phyloP scores from a whole-genome alignment of 164 flowering plant species.

The Umbellularia californica region DNA sequence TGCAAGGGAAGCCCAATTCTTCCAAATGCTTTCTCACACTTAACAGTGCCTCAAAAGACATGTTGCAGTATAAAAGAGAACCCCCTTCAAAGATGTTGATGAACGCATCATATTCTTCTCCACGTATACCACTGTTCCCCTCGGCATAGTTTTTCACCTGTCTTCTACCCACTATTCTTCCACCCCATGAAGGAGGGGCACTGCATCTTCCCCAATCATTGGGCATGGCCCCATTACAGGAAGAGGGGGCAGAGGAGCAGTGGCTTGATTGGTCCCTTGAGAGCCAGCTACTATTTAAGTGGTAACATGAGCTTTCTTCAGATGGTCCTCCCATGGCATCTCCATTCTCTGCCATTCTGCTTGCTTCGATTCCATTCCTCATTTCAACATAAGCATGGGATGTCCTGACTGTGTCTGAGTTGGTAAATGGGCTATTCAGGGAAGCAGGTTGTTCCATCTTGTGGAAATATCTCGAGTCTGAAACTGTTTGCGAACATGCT shows the following conservation, averaged over 20 bases:
- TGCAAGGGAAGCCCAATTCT: conserved; percentile 96
- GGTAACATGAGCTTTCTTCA: conserved; percentile 61
- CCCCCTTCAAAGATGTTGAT: conserved; percentile 89
- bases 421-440: conserved; percentile 30
- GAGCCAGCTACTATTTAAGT: conserved; percentile 55
- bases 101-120: conserved; percentile 78
- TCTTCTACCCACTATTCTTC: conserved; percentile 75
- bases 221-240: conserved; percentile 44
- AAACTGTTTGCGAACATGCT: conserved; percentile 32
- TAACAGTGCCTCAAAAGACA: conserved; percentile 91
- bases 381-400: conserved; percentile 48
- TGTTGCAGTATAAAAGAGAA: conserved; percentile 86
- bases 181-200: conserved; percentile 83
- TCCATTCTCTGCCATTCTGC: conserved; percentile 33
- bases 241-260: conserved; percentile 40
- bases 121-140: conserved; percentile 41
- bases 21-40: conserved; percentile 92
- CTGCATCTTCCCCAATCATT: conserved; percentile 79
- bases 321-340: conserved; percentile 78
- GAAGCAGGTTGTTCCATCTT: conserved; percentile 38
- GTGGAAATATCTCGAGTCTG: conserved; percentile 36
- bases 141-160: conserved; percentile 49
- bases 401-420: conserved; percentile 35
- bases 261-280: conserved; percentile 49
- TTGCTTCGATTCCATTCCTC: conserved; percentile 36